Conservation (phyloP, 148 eudicot species). For the Talinum fruticosum region DNA sequence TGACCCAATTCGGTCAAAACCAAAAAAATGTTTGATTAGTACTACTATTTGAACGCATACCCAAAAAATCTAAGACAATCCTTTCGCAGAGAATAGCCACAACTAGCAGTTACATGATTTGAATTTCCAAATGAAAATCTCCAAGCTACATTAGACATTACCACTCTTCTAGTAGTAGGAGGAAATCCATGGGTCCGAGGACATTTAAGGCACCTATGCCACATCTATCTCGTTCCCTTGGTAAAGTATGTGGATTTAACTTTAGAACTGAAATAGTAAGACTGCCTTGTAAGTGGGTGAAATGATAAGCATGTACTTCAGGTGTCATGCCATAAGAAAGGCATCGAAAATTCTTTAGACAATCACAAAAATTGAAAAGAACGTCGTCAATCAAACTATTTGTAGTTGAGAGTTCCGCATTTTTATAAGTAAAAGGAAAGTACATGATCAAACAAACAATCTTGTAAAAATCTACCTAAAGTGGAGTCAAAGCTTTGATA, state of each 20-base stretch:
- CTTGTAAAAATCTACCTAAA: constrained; percentile 83
- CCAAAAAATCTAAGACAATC: constrained; percentile 97
- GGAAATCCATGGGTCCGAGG: constrained; percentile 78
- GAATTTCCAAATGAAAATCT: constrained; percentile 99
- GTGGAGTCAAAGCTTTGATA: constrained; percentile 90
- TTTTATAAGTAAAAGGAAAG: constrained; percentile 10
- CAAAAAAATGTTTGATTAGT: too few relatives aligned
- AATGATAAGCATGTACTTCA: constrained; percentile 92
- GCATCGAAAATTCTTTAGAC: constrained; percentile 66
- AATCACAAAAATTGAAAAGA: constrained; percentile 6
- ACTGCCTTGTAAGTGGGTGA: constrained; percentile 90
- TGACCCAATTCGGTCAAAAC: too few relatives aligned
- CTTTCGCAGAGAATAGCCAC: constrained; percentile 96
- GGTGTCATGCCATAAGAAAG: constrained; percentile 79
- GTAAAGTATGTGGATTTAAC: constrained; percentile 62
- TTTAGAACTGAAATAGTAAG: constrained; percentile 94
- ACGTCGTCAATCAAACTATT: constrained; percentile 10
- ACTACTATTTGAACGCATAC: too few relatives aligned
- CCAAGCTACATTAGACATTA: constrained; percentile 99
- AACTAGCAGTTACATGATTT: constrained; percentile 92
- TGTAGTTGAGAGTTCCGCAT: neutral
- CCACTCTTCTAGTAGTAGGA: constrained; percentile 85
- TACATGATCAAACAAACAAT: constrained; percentile 87
- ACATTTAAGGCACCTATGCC: constrained; percentile 96
- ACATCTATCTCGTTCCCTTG: constrained; percentile 97